phyloP scores from a whole-genome alignment of 2,329 filamentous ascomycete genomes.

The Alternaria brassicicola region DNA sequence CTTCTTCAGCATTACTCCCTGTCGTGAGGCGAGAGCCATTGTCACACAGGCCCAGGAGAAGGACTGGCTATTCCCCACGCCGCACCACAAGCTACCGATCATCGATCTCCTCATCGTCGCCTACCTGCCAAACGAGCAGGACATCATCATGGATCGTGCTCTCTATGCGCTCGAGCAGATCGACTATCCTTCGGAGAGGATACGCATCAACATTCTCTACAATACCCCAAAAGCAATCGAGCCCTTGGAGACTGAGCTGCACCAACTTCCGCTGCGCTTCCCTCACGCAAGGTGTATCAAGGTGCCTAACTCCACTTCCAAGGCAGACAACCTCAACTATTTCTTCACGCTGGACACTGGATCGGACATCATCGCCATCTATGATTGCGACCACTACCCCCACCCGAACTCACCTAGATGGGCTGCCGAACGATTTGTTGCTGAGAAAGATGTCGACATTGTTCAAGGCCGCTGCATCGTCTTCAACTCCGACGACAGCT shows the following conservation, averaged over 20 bases:
- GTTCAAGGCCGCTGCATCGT: conserved; percentile 59
- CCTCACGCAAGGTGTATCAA: conserved; percentile 55
- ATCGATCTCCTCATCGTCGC: conserved; percentile 58
- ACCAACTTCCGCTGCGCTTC: conserved; percentile 47
- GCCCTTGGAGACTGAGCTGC: conserved; percentile 53
- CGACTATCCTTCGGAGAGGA: conserved; percentile 54
- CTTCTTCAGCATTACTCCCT: conserved; percentile 48
- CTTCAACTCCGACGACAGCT: conserved; percentile 54
- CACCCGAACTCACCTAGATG: conserved; percentile 57
- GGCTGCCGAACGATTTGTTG: conserved; percentile 56
- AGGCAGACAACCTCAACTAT: conserved; percentile 59
- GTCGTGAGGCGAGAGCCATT: conserved; percentile 46
- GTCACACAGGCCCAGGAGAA: conserved; percentile 48
- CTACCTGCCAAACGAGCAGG: conserved; percentile 59
- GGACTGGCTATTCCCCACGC: conserved; percentile 51
- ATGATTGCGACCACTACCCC: conserved; percentile 59
- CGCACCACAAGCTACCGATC: conserved; percentile 50
- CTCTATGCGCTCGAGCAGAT: conserved; percentile 56
- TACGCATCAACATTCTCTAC: conserved; percentile 58
- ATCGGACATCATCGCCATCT: conserved; percentile 56
- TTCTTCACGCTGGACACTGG: conserved; percentile 54
- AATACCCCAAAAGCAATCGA: conserved; percentile 57
- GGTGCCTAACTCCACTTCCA: conserved; percentile 56
- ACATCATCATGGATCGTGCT: conserved; percentile 57
- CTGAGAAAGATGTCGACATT: conserved; percentile 53